A percentile compares a stretch with the other conserved stretches of the same genome.
Conservation (phyloP, 768 basidiomycete genomes). For the Botryobasidium botryosum region DNA sequence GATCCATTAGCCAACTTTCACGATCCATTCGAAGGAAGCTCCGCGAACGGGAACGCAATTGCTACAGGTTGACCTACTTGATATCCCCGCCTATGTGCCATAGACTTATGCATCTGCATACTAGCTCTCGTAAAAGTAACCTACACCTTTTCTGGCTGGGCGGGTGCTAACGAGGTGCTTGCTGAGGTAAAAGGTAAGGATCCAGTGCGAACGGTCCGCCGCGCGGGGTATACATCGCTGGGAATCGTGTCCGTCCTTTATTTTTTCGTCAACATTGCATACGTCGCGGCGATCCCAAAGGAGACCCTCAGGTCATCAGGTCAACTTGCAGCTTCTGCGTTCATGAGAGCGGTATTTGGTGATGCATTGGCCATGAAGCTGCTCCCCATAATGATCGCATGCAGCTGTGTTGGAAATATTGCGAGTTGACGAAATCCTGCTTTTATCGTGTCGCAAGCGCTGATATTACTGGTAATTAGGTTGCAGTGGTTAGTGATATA, state of each 20-base stretch:
- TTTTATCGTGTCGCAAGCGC: no score
- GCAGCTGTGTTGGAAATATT: conserved; percentile 3
- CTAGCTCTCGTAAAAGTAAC: conserved; percentile 18
- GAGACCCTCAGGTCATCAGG: conserved; percentile 10
- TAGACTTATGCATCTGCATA: background rate
- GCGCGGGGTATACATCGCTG: conserved; percentile 29
- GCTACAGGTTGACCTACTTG: background rate
- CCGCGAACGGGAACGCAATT: conserved; percentile 15
- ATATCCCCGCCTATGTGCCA: background rate
- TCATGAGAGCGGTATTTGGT: conserved; percentile 14
- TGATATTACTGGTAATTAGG: no score
- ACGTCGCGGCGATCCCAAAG: conserved; percentile 14
- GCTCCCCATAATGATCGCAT: conserved; percentile 5
- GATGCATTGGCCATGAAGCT: conserved; percentile 9
- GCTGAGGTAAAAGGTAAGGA: conserved; percentile 24
- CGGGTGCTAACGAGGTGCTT: conserved; percentile 33
- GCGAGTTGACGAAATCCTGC: no score
- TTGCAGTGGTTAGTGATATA: background rate
- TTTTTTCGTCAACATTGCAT: conserved; percentile 29
- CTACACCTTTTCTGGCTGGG: conserved; percentile 19
- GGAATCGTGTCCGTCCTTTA: conserved; percentile 30
- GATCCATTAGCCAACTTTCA: conserved; percentile 20
- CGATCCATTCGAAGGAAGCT: conserved; percentile 17
- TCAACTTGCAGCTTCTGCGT: conserved; percentile 12
- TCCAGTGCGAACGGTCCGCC: conserved; percentile 31